Evolutionary conservation across 768 basidiomycete species (phyloP), one percentile per base, ranked within the genome.

Genomic region (Nidularia pulvinata): DNA sequence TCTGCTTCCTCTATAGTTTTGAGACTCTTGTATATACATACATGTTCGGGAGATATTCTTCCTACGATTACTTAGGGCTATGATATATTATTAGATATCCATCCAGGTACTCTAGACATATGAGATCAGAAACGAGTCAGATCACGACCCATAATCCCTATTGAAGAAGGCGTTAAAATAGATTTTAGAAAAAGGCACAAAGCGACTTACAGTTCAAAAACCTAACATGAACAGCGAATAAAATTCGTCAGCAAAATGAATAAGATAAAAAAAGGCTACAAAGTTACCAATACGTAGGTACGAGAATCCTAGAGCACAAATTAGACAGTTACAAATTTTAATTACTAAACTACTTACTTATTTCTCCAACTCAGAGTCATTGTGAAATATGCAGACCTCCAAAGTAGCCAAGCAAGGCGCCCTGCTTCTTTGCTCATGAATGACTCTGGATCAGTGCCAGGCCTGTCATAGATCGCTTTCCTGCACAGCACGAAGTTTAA

Each of bases 361-460:
- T 91, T 91, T 66, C 88, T 75, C 57, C 80, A 54, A 62, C 86
- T 89, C 50, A 92, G 66, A 4, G 88, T 88, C 81, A 82, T 83
- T 5, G 87, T 88, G 65, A 90, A 89, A 69, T 93, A 92, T 1
- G 90, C 89, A 14, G 85, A 87, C 50, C 89, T 77, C 89, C 89
- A 91, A 47, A 91, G 73, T 33, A 91, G 72, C 89, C 89, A 91
- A 9, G 89, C 89, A 37, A 88, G 56, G 36, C 86, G 77, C 30
- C 89, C 84, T 37, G 82, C 76, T 69, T 89, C 81, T 65, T 82
- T 84, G 51, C 76, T 69, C 69, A 84, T 70, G 60, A 82, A 70
- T 6, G 80, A 75, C n/a, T 42, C 25, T n/a, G 65, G 61, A 13
- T 61, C 53, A 9, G 45, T 66, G 32, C 57, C 72, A 44, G 85